Evolutionary conservation across 805 yeast genomes (phyloP).

Genomic region (Candida sakaeoensis): DNA sequence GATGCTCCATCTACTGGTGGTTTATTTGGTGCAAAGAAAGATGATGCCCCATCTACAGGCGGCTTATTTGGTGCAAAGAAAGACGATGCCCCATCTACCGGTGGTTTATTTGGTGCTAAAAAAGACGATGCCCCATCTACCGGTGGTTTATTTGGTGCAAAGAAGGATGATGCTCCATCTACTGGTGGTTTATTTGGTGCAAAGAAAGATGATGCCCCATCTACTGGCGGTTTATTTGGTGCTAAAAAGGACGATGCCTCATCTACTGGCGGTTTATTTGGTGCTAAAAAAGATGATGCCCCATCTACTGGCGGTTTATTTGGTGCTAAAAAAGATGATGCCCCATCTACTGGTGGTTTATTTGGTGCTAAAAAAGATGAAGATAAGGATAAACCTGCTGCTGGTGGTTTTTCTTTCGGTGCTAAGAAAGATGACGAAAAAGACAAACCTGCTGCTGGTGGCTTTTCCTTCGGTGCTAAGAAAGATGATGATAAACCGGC

Average conservation of each 20-base stretch:
- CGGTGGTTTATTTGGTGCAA: slow-evolving; percentile 15
- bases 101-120: slow-evolving; percentile 19
- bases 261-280: slow-evolving; percentile 12
- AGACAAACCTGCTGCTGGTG: slow-evolving; percentile 16
- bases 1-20: neutral
- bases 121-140: slow-evolving; percentile 10
- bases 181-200: slow-evolving; percentile 20
- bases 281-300: slow-evolving; percentile 10
- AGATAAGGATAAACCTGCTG: slow-evolving; percentile 15
- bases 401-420: slow-evolving; percentile 24
- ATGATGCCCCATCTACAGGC: slow-evolving; percentile 15
- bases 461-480: slow-evolving; percentile 18
- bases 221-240: slow-evolving; percentile 14
- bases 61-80: slow-evolving; percentile 15
- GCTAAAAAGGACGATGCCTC: slow-evolving; percentile 20
- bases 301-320: slow-evolving; percentile 12
- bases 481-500: slow-evolving; percentile 10
- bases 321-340: slow-evolving; percentile 15
- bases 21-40: slow-evolving; percentile 12
- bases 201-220: slow-evolving; percentile 10
- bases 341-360: slow-evolving; percentile 13
- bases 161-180: slow-evolving; percentile 9
- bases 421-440: slow-evolving; percentile 19
- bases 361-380: slow-evolving; percentile 15
- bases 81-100: slow-evolving; percentile 10